Percentiles rank a stretch among this genome's conserved stretches.
Evolutionary conservation across 495 filamentous ascomycete species (phyloP).

Genomic region (Penicillium turbatum): DNA sequence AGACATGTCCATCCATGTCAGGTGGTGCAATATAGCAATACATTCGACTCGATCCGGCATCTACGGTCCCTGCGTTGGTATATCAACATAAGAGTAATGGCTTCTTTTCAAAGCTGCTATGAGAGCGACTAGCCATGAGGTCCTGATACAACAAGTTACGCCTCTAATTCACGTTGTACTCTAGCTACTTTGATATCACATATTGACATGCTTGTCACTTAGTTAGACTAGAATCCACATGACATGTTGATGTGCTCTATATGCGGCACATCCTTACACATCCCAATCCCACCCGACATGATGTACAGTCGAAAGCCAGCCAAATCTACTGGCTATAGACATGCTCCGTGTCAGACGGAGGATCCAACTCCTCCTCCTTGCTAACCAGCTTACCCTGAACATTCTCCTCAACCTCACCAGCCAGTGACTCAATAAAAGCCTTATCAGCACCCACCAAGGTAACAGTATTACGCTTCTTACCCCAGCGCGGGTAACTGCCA

Average conservation of each 20-base stretch:
- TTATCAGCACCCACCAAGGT: slow-evolving; percentile 77
- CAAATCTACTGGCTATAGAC: slow-evolving; percentile 24
- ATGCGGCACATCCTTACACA: neutral
- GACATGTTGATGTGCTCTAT: neutral
- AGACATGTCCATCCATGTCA: neutral
- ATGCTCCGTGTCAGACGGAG: slow-evolving; percentile 27
- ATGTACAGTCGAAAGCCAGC: neutral
- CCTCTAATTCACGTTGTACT: no score
- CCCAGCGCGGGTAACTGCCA: slow-evolving; percentile 95
- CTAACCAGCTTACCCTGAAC: slow-evolving; percentile 54
- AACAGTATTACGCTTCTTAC: slow-evolving; percentile 80
- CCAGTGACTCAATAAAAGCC: slow-evolving; percentile 56
- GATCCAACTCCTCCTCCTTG: slow-evolving; percentile 59
- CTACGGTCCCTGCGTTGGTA: neutral
- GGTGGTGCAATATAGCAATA: neutral
- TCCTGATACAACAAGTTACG: no score
- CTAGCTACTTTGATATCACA: no score
- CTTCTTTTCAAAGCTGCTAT: neutral
- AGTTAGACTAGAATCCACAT: neutral
- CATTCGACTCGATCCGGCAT: neutral
- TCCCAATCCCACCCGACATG: neutral
- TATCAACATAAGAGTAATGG: neutral
- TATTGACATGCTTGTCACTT: neutral
- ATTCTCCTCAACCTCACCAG: slow-evolving; percentile 57
- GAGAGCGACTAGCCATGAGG: neutral